Evolutionary conservation across 257 asterid genomes (phyloP), one percentile per base, ranked within the genome.

Genomic region (Solanum pimpinellifolium): DNA sequence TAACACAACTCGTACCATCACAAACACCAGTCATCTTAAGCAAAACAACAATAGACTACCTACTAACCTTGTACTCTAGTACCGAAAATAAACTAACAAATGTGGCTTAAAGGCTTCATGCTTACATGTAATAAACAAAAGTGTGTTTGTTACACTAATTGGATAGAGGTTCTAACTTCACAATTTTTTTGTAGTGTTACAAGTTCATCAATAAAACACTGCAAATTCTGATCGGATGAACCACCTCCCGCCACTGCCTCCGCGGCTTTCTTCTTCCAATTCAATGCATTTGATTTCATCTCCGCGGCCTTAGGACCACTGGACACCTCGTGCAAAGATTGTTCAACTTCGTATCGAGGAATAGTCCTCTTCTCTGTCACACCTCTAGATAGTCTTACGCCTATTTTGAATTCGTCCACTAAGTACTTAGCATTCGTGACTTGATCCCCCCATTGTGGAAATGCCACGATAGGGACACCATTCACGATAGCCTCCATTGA

Each of bases 191-290:
- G 83, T 23, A 75, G 21, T 75, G 56, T 75, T 1, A 1, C 23
- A 83, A 85, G 56, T 5, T 85, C 87, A 68, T 76, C 25, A 12
- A 59, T 41, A 25, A 86, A 86, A 1, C 20, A 73, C 16, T 60
- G 20, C 65, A 86, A 18, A 76, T 86, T 86, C 41, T 65, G 77
- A 65, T 86, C 47, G 8, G 88, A 86, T 0, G 88, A 59, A 7
- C 88, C 88, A 11, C 85, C 88, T 42, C 16, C 47, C 66, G 52
- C 85, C 88, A 16, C 85, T 33, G 84, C 74, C 42, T 49, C 60
- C 0, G 42, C 76, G 4, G 88, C 88, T 82, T 72, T 73, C 76
- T 39, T 86, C 85, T 86, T 86, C 88, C 88, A 86, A 11, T 33
- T 59, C 85, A 86, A 23, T 0, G 85, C 88, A 1, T 59, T 86